Percentiles rank a stretch among this genome's conserved stretches.
These are phyloP conservation scores for Solanum arcanum DNA, from an alignment of 257 asterid species.

Conservation along the genomic window DNA sequence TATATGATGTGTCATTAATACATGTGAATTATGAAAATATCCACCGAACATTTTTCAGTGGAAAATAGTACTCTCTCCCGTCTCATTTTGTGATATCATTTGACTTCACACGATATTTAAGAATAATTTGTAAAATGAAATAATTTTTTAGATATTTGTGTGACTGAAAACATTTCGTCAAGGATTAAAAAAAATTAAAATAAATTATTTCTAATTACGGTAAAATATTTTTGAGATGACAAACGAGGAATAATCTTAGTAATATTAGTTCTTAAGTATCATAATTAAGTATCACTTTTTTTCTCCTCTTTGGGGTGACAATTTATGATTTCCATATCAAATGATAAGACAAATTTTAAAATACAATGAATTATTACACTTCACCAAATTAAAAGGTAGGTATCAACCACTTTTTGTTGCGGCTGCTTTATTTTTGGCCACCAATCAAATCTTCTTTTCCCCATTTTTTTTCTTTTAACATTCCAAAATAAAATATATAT, in stretches of 20 bases:
- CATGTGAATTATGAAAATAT: not conserved
- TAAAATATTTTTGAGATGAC: no score
- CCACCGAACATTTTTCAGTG: not conserved
- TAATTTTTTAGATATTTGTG: not conserved
- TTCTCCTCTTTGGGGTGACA: conserved; percentile 17
- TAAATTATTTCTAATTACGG: no score
- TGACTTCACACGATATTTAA: no score
- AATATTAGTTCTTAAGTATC: conserved; percentile 7
- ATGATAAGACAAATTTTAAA: conserved; percentile 19
- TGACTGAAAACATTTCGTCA: no score
- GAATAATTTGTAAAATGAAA: no score
- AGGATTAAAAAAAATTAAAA: no score
- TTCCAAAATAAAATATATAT: no score
- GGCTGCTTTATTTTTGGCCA: conserved; percentile 3
- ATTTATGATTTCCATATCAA: conserved; percentile 21
- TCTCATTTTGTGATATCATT: not conserved
- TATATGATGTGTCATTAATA: not conserved
- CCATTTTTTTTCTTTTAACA: not conserved
- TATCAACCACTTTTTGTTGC: not conserved
- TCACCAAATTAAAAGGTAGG: not conserved
- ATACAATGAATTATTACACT: conserved; percentile 4
- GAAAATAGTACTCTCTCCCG: not conserved
- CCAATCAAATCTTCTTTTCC: conserved; percentile 4
- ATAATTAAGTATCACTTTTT: conserved; percentile 14
- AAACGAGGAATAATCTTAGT: not conserved